A percentile compares a stretch with the other conserved stretches of the same genome.
Conservation (phyloP, 208 protist species). For the Trypanosomatidae sp. region DNA sequence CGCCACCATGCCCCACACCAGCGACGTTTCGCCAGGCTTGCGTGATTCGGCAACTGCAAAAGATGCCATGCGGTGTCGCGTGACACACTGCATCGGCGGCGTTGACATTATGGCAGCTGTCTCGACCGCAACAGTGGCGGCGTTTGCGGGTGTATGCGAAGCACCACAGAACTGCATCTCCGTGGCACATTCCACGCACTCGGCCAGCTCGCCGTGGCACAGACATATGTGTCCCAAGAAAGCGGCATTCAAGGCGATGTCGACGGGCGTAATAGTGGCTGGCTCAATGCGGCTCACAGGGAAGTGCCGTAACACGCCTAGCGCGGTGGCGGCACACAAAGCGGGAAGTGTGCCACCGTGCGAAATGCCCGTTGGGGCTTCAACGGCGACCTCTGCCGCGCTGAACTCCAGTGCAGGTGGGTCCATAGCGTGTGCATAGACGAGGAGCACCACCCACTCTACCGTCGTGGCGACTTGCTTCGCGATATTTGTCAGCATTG, state of each 20-base stretch:
- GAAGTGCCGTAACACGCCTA: constrained; percentile 53
- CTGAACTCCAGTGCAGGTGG: constrained; percentile 60
- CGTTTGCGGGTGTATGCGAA: background rate
- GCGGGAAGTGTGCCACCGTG: constrained; percentile 32
- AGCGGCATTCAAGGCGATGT: constrained; percentile 60
- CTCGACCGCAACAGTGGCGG: background rate
- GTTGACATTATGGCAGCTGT: background rate
- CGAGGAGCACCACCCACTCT: constrained; percentile 28
- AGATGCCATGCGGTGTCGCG: constrained; percentile 18
- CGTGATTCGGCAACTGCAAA: constrained; percentile 26
- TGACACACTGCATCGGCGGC: background rate
- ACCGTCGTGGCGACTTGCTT: constrained; percentile 8
- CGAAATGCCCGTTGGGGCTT: constrained; percentile 3
- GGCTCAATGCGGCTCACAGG: constrained; percentile 38
- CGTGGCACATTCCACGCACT: constrained; percentile 8
- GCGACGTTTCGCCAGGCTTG: constrained; percentile 11
- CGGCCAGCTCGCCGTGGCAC: constrained; percentile 10
- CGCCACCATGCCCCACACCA: constrained; percentile 81
- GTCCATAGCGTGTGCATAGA: constrained; percentile 33
- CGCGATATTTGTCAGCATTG: constrained; percentile 10
- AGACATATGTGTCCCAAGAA: constrained; percentile 26
- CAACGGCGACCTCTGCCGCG: constrained; percentile 25
- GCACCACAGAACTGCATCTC: constrained; percentile 7
- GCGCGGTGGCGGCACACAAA: constrained; percentile 56
- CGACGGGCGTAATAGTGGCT: constrained; percentile 53